Evolutionary conservation across 2,329 filamentous ascomycete species (phyloP), one percentile per base, ranked within the genome.

Genomic region (Phialocephala subalpina): DNA sequence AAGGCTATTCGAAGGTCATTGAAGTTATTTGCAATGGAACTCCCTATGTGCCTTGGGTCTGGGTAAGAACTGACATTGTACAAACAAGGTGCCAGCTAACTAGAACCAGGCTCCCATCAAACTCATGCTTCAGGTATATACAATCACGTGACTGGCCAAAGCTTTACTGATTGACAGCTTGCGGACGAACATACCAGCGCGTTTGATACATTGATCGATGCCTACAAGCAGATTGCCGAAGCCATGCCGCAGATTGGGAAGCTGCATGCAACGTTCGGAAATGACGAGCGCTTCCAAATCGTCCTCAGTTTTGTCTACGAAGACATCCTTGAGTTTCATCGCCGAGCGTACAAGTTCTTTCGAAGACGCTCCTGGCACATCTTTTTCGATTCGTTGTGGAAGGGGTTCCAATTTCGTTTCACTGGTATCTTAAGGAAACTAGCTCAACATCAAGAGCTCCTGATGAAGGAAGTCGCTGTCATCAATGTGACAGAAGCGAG

Each of bases 281-380:
- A 59, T 0, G 70, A 81, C 5, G 35, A 66, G 0, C 71, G 79
- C 0, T 79, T 85, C 36, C 80, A 83, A 38, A 69, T 78, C 12
- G 76, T 79, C 0, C 66, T 85, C 0, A 81, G 80, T 0, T 64
- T 81, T 0, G 81, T 83, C 36, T 85, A 85, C 47, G 72, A 77
- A 0, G 81, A 85, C n/a, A 83, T 85, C 22, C 73, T 85, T 0
- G 66, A 79, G 14, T 85, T 85, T 42, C 83, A 86, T 58, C 78
- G 78, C 25, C 56, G 79, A 2, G 81, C 82, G 0, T 85, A 86
- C 64, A 78, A 78, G 16, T 83, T 83, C 49, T 77, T 85, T 20
- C 73, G 77, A 22, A 20, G 60, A 55, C 52, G 63, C 61, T 58
- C 67, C 8, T 69, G 62, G 62, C 36, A 65, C 3, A 36, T 67